Base-by-base conservation (phyloP, 139 green algal genomes). In the Desmodesmus armatus region DNA sequence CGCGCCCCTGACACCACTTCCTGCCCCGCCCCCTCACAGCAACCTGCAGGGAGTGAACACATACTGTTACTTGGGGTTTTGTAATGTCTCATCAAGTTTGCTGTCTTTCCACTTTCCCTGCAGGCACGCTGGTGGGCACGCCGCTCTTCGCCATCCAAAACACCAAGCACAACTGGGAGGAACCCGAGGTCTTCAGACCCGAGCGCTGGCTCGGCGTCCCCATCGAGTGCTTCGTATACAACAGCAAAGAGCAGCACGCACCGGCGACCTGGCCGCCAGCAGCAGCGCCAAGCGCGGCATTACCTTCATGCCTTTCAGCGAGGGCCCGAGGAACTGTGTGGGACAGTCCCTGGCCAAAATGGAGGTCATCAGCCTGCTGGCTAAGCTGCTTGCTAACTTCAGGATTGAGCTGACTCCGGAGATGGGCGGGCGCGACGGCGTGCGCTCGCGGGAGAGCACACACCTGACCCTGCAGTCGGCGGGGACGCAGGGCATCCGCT, bases 261-360 rank as follows among this genome's bases (percentile, higher is more conserved):
- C 35, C 41, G 27, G 21, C 31, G 67, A n/a, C 31, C 33, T 29
- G 23, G 33, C 53, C 29, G 44, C n/a, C 25, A 37, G 31, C 33
- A 78, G 58, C 39, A 65, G 81, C 27, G 55, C 40, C 51, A 80
- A 89, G 53, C 43, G 55, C 5, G 78, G 81, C 39, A 82, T 91
- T 44, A 85, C 72, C 6, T 95, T 91, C 84, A 87, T 93, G 75
- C 91, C 91, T 7, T 96, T 96, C 80, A 88, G 83, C 27, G 70
- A 89, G 51, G 88, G 88, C 6, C 79, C 84, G 0, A 80, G 93
- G 25, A 93, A 93, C 89, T 96, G 93, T 49, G 88, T 95, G 11
- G 93, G 93, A 0, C 92, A 96, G 77, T 89, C 78, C 35, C 87
- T 95, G 65, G 93, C 91, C 5, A 89, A 87, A 62, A 91, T 94